Evolutionary conservation across 1,284 basidiomycete genomes (phyloP).

Genomic region (Trametes sp.): DNA sequence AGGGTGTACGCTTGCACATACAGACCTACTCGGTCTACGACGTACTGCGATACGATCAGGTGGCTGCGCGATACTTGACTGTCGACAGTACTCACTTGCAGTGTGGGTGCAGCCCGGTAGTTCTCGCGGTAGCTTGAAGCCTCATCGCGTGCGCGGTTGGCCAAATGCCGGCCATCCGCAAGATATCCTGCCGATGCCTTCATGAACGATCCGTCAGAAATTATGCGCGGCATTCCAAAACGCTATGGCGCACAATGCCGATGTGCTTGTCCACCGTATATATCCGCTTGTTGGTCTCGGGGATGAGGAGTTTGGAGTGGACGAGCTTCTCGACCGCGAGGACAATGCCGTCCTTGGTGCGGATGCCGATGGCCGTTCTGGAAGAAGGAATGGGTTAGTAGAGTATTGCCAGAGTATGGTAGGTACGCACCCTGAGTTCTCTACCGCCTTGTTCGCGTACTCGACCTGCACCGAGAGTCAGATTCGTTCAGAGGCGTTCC

Average conservation of each 20-base stretch:
- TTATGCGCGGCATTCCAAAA: background rate
- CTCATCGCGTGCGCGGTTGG: constrained; percentile 88
- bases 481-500: constrained; percentile 20
- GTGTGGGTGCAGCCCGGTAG: constrained; percentile 80
- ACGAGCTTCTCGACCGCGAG: constrained; percentile 97
- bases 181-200: constrained; percentile 94
- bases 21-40: constrained; percentile 86
- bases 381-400: constrained; percentile 3
- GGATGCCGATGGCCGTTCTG: constrained; percentile 91
- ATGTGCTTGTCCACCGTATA: constrained; percentile 94
- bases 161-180: constrained; percentile 93
- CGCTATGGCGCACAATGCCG: constrained; percentile 68
- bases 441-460: constrained; percentile 98
- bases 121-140: constrained; percentile 79
- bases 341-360: constrained; percentile 93
- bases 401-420: too few relatives aligned
- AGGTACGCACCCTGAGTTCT: constrained; percentile 93
- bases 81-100: constrained; percentile 69
- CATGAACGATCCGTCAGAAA: background rate
- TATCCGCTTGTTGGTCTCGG: constrained; percentile 92
- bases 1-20: constrained; percentile 98
- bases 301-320: constrained; percentile 97
- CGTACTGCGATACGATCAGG: constrained; percentile 54
- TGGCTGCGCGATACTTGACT: constrained; percentile 1
- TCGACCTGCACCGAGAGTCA: constrained; percentile 73